A percentile compares a stretch with the other conserved stretches of the same genome.
Evolutionary conservation across 1,139 yeast genomes (phyloP).

Genomic region (Blastobotrys persicus): DNA sequence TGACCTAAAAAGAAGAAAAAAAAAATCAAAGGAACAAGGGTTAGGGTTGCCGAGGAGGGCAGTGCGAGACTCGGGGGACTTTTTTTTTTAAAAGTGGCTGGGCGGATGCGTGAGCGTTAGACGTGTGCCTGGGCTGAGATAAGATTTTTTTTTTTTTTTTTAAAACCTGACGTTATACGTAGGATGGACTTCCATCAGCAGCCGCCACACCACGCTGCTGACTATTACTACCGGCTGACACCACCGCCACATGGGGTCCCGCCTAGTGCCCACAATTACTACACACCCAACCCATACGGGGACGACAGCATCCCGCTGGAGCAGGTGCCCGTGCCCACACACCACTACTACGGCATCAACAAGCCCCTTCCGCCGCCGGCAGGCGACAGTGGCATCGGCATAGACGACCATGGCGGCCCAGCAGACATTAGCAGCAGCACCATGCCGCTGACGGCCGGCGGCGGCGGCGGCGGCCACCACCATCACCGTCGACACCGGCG

Average conservation of each 20-base stretch:
- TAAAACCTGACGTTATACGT: background rate
- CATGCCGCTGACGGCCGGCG: too few relatives aligned
- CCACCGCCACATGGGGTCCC: background rate
- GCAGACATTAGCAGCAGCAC: too few relatives aligned
- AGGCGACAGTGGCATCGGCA: conserved; percentile 3
- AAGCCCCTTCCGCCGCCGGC: conserved; percentile 6
- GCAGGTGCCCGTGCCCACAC: background rate
- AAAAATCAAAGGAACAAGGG: too few relatives aligned
- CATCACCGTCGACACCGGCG: background rate
- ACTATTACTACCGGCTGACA: background rate
- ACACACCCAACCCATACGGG: too few relatives aligned
- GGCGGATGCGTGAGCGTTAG: background rate
- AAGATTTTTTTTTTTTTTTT: too few relatives aligned
- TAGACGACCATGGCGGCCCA: background rate
- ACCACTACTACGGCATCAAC: background rate
- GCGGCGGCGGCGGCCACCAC: background rate
- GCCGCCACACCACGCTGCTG: too few relatives aligned
- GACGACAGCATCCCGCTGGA: background rate
- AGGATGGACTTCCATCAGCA: conserved; percentile 6
- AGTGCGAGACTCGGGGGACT: background rate
- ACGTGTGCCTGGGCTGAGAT: background rate
- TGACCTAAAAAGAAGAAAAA: too few relatives aligned
- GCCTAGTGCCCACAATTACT: background rate
- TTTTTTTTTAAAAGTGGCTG: background rate
- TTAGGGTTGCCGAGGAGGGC: too few relatives aligned